phyloP scores from a whole-genome alignment of 352 stramenopile species.

The Phytophthora melonis region DNA sequence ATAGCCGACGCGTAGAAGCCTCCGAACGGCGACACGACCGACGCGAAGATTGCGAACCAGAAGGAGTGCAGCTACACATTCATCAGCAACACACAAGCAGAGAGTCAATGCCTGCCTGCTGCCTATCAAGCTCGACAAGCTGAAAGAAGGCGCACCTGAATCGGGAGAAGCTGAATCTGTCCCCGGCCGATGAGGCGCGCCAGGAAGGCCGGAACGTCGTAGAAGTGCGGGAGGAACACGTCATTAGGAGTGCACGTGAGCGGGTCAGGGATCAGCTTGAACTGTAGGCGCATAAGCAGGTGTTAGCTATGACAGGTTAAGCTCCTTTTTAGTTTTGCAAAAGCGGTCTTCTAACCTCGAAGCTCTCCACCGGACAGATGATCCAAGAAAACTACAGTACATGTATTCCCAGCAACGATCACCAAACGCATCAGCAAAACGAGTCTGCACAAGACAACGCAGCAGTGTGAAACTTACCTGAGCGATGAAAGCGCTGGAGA shows the following conservation, averaged over 20 bases:
- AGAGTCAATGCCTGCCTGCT: not conserved
- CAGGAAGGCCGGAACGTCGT: slow-evolving; percentile 79
- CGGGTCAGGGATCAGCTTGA: slow-evolving; percentile 73
- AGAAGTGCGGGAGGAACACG: slow-evolving; percentile 69
- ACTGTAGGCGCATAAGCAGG: slow-evolving; percentile 15
- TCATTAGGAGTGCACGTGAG: slow-evolving; percentile 69
- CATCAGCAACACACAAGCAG: slow-evolving; percentile 4
- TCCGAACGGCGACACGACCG: slow-evolving; percentile 98
- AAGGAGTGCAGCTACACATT: slow-evolving; percentile 94
- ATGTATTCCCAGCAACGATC: not conserved
- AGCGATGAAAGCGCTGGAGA: slow-evolving; percentile 91
- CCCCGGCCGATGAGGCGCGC: slow-evolving; percentile 79
- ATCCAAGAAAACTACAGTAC: slow-evolving; percentile 90
- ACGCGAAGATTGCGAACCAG: slow-evolving; percentile 97
- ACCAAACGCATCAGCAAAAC: not conserved
- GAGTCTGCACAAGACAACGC: not conserved
- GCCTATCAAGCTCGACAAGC: not conserved
- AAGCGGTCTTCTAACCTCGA: slow-evolving; percentile 55
- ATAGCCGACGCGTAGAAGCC: slow-evolving; percentile 99
- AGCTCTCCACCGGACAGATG: slow-evolving; percentile 92
- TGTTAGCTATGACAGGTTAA: not conserved
- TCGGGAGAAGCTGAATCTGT: slow-evolving; percentile 87
- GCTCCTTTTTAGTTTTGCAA: not conserved
- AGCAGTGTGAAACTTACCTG: slow-evolving; percentile 45
- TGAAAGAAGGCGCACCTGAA: slow-evolving; percentile 59